Evolutionary conservation across 257 asterid species (phyloP).

Genomic region (Forsythia viridissima): DNA sequence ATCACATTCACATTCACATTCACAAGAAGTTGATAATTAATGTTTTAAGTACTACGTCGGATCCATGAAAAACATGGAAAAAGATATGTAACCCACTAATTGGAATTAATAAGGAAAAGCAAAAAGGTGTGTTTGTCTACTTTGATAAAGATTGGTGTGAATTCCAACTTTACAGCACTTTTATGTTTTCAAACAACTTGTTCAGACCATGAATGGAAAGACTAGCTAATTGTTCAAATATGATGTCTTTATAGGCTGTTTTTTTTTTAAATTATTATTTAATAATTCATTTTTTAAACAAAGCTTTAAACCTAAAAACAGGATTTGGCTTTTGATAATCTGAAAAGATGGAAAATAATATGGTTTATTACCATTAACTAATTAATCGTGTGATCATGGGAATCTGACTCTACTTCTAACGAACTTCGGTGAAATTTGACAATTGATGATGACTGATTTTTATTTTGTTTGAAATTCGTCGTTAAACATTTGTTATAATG

Average conservation of each 20-base stretch:
- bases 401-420: no score
- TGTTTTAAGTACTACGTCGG: slow-evolving; percentile 20
- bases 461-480: no score
- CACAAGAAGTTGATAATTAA: slow-evolving; percentile 28
- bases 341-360: slow-evolving; percentile 31
- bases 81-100: slow-evolving; percentile 16
- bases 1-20: slow-evolving; percentile 45
- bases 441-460: no score
- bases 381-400: background rate
- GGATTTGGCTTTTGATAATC: slow-evolving; percentile 36
- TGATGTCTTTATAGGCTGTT: background rate
- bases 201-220: slow-evolving; percentile 9
- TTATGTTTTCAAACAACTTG: slow-evolving; percentile 21
- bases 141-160: slow-evolving; percentile 40
- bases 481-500: no score
- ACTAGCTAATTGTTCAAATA: background rate
- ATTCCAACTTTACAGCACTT: slow-evolving; percentile 13
- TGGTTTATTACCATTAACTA: slow-evolving; percentile 30
- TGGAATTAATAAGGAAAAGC: slow-evolving; percentile 23
- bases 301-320: slow-evolving; percentile 32
- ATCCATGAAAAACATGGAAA: slow-evolving; percentile 41
- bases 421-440: no score
- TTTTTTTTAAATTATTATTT: background rate
- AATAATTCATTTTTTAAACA: background rate
- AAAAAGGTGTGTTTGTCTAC: slow-evolving; percentile 32